Evolutionary conservation across 2,329 filamentous ascomycete genomes (phyloP).

Genomic region (Exophiala alcalophila): DNA sequence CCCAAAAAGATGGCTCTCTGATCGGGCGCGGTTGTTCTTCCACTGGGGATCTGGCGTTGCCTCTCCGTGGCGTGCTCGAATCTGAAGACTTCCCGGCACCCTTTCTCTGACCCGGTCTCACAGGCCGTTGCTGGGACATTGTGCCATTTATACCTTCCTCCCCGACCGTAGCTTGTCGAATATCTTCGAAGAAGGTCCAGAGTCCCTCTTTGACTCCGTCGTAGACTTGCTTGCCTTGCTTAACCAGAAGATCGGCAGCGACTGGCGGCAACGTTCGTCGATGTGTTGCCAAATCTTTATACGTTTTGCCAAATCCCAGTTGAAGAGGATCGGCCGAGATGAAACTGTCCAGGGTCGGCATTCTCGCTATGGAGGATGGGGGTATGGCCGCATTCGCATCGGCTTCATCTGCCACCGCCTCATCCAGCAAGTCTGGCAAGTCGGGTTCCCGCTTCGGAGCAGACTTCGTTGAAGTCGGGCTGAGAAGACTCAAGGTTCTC

Average conservation of each 20-base stretch:
- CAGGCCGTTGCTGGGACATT: conserved; percentile 32
- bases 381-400: neutral
- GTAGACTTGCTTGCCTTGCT: conserved; percentile 71
- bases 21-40: conserved; percentile 25
- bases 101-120: conserved; percentile 34
- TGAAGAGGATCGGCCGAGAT: conserved; percentile 24
- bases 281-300: conserved; percentile 40
- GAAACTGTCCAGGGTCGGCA: conserved; percentile 27
- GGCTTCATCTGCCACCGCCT: neutral
- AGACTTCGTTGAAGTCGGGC: conserved; percentile 18
- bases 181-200: conserved; percentile 92
- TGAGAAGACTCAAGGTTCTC: conserved; percentile 75
- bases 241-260: conserved; percentile 53
- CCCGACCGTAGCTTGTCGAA: conserved; percentile 91
- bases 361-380: conserved; percentile 16
- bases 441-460: neutral
- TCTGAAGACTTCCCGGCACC: conserved; percentile 42
- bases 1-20: conserved; percentile 49
- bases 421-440: neutral
- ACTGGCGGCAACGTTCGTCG: conserved; percentile 43
- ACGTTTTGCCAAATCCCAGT: conserved; percentile 30
- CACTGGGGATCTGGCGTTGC: neutral
- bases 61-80: conserved; percentile 31
- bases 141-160: conserved; percentile 72
- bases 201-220: conserved; percentile 86